Conservation (phyloP, 1,284 basidiomycete genomes). For the Wolfiporia cocos region DNA sequence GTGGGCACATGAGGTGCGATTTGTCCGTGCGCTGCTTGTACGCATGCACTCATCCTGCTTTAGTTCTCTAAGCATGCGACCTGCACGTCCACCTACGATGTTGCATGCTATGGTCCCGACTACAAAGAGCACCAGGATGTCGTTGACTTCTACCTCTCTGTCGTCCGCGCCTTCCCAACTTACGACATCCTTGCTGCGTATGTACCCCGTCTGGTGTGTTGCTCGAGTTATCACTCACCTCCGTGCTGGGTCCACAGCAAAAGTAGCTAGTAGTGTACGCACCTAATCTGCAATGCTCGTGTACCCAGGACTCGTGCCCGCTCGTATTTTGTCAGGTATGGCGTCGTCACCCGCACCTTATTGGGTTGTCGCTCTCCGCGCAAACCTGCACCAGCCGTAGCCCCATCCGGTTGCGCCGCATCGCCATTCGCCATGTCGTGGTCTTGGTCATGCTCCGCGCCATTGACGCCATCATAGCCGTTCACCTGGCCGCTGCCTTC, state of each 20-base stretch:
- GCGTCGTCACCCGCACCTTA: conserved; percentile 90
- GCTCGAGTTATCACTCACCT: neutral
- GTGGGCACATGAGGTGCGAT: conserved; percentile 58
- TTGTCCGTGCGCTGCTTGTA: neutral
- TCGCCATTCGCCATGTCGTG: conserved; percentile 57
- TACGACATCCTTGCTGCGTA: conserved; percentile 59
- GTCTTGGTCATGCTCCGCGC: conserved; percentile 41
- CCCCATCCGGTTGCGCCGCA: conserved; percentile 27
- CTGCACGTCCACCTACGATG: conserved; percentile 74
- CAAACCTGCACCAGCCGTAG: conserved; percentile 36
- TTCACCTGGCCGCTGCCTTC: conserved; percentile 48
- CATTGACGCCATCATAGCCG: conserved; percentile 41
- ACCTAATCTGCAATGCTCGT: conserved; percentile 99
- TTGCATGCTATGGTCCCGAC: conserved; percentile 56
- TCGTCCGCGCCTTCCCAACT: conserved; percentile 56
- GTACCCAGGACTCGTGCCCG: conserved; percentile 95
- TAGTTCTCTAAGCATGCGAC: conserved; percentile 74
- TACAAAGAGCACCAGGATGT: conserved; percentile 64
- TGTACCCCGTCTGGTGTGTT: conserved; percentile 52
- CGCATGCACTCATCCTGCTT: neutral
- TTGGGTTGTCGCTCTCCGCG: conserved; percentile 82
- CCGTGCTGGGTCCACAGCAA: conserved; percentile 30
- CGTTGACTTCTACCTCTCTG: conserved; percentile 68
- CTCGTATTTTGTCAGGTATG: conserved; percentile 99
- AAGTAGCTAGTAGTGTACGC: conserved; percentile 30